Evolutionary conservation across 2,329 filamentous ascomycete genomes (phyloP).

Genomic region (Monosporascus sp.): DNA sequence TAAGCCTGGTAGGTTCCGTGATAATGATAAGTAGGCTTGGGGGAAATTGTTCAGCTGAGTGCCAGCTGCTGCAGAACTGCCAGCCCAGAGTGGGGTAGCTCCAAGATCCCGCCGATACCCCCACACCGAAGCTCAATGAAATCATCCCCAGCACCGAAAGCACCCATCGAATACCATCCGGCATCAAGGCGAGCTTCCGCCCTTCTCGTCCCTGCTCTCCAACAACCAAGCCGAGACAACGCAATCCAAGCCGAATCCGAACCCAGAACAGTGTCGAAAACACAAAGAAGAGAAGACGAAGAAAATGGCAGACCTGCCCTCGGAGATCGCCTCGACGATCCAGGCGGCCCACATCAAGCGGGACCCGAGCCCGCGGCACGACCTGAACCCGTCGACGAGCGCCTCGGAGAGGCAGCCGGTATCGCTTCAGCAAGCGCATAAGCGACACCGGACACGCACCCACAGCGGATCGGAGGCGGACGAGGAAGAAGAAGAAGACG

Average conservation of each 20-base stretch:
- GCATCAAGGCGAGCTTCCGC: too few species aligned
- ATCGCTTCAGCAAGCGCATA: constrained; percentile 21
- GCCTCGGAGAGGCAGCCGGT: constrained; percentile 63
- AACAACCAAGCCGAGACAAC: not conserved
- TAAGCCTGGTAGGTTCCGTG: too few species aligned
- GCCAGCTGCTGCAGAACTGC: too few species aligned
- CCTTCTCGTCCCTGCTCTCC: too few species aligned
- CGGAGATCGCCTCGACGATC: constrained; percentile 71
- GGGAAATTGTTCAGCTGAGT: too few species aligned
- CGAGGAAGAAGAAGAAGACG: constrained; percentile 20
- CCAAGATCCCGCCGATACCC: too few species aligned
- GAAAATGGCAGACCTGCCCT: constrained; percentile 54
- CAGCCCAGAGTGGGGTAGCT: too few species aligned
- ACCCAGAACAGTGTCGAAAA: not conserved
- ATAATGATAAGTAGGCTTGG: too few species aligned
- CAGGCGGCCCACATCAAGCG: constrained; percentile 76
- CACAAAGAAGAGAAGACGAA: constrained; percentile 34
- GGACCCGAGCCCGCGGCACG: constrained; percentile 65
- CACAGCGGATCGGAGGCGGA: not conserved
- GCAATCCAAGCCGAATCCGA: not conserved
- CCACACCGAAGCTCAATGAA: too few species aligned
- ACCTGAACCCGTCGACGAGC: constrained; percentile 75
- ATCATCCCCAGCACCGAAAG: too few species aligned
- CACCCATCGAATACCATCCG: too few species aligned
- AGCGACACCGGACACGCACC: not conserved